These are phyloP conservation scores for Neurospora intermedia DNA, from an alignment of 495 filamentous ascomycete species.

Conservation along the genomic window DNA sequence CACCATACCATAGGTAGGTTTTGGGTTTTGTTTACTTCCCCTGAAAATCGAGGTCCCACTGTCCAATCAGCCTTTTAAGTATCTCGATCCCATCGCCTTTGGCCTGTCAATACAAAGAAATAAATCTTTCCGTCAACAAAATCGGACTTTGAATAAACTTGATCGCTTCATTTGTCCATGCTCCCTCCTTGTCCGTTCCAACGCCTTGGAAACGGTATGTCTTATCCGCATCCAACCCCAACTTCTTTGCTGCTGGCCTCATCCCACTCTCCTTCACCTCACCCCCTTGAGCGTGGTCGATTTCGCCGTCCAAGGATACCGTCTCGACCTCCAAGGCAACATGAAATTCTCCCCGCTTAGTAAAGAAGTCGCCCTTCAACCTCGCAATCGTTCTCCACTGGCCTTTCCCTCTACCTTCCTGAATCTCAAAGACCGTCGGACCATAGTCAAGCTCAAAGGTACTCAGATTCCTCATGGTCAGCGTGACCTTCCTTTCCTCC, in stretches of 20 bases:
- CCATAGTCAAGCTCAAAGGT: conserved; percentile 24
- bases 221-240: neutral
- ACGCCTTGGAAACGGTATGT: neutral
- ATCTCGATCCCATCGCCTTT: neutral
- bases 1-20: too few relatives aligned
- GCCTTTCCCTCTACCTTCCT: conserved; percentile 6
- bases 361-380: conserved; percentile 19
- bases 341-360: conserved; percentile 2
- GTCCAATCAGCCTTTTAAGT: neutral
- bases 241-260: neutral
- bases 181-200: neutral
- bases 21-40: neutral
- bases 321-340: neutral
- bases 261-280: neutral
- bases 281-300: neutral
- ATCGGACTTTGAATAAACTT: conserved; percentile 1
- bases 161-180: conserved; percentile 3
- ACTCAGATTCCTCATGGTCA: conserved; percentile 18
- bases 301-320: neutral
- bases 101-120: neutral
- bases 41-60: neutral
- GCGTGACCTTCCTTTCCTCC: neutral
- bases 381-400: conserved; percentile 7
- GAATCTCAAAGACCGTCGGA: conserved; percentile 19
- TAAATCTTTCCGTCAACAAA: neutral